phyloP scores from a whole-genome alignment of 805 yeast genomes.

The Zygoascus flipseniorum region DNA sequence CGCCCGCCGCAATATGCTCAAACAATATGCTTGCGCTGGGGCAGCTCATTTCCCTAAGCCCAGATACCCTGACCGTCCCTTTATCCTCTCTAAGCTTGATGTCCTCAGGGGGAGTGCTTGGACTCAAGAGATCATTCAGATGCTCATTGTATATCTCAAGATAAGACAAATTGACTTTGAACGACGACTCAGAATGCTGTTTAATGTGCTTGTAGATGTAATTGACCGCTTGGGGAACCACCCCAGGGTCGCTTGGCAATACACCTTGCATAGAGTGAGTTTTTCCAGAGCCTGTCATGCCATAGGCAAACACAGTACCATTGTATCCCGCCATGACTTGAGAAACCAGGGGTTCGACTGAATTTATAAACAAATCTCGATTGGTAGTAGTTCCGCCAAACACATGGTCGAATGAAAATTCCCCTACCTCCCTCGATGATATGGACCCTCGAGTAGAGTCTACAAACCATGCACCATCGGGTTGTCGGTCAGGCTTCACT shows the following conservation, averaged over 20 bases:
- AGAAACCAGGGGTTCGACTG: constrained; percentile 45
- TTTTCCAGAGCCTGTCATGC: constrained; percentile 92
- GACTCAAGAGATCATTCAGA: constrained; percentile 62
- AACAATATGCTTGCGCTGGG: constrained; percentile 51
- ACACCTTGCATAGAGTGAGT: constrained; percentile 80
- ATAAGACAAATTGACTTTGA: constrained; percentile 56
- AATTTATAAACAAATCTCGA: constrained; percentile 47
- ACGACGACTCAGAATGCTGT: constrained; percentile 25
- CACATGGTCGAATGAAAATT: constrained; percentile 71
- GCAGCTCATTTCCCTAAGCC: constrained; percentile 58
- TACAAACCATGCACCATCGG: constrained; percentile 36
- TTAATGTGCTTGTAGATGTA: constrained; percentile 44
- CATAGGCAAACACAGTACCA: constrained; percentile 60
- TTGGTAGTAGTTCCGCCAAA: constrained; percentile 50
- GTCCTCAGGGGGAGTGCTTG: constrained; percentile 38
- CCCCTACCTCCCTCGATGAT: constrained; percentile 46
- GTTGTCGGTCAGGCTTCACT: constrained; percentile 48
- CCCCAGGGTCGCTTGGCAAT: constrained; percentile 45
- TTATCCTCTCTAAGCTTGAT: constrained; percentile 74
- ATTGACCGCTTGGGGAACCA: constrained; percentile 59
- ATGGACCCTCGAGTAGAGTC: constrained; percentile 35
- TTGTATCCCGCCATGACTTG: constrained; percentile 58
- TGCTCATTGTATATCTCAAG: constrained; percentile 84
- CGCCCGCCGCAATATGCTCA: constrained; percentile 56
- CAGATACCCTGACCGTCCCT: constrained; percentile 55